Evolutionary conservation across 2,329 filamentous ascomycete genomes (phyloP).

Genomic region (Fusarium sarcochroum): DNA sequence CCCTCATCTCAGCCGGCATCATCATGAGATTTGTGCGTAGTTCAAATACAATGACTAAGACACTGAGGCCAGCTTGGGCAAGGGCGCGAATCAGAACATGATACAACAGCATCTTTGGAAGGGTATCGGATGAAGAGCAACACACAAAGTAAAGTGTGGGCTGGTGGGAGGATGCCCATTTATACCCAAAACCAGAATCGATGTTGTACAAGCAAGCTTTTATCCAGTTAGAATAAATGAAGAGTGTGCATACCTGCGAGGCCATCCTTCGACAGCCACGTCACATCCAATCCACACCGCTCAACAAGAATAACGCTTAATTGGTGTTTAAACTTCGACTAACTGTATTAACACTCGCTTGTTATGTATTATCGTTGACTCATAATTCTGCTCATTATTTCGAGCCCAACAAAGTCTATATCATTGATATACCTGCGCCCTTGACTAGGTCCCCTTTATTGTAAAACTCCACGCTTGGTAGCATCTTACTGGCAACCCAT

Average conservation of each 20-base stretch:
- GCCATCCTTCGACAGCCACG: constrained; percentile 31
- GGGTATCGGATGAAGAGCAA: not conserved
- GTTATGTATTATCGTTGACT: constrained; percentile 2
- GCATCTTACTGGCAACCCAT: constrained; percentile 68
- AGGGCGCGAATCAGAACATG: too few relatives aligned
- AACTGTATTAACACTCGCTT: not conserved
- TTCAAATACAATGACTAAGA: not conserved
- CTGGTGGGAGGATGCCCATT: not conserved
- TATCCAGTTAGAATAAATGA: constrained; percentile 6
- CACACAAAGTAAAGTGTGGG: not conserved
- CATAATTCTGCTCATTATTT: not conserved
- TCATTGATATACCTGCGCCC: constrained; percentile 56
- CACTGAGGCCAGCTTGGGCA: not conserved
- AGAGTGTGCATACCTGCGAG: constrained; percentile 1
- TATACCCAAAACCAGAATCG: not conserved
- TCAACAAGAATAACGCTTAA: not conserved
- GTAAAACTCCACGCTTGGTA: constrained; percentile 65
- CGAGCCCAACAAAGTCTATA: constrained; percentile 11
- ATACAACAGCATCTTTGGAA: not conserved
- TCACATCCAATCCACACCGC: constrained; percentile 29
- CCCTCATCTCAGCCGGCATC: constrained; percentile 17
- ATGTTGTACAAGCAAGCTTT: constrained; percentile 2
- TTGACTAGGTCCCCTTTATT: constrained; percentile 65
- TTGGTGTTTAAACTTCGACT: constrained; percentile 4
- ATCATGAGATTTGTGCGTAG: constrained; percentile 13